phyloP scores from a whole-genome alignment of 768 basidiomycete genomes.

The Omphalotus guepiniiformis region DNA sequence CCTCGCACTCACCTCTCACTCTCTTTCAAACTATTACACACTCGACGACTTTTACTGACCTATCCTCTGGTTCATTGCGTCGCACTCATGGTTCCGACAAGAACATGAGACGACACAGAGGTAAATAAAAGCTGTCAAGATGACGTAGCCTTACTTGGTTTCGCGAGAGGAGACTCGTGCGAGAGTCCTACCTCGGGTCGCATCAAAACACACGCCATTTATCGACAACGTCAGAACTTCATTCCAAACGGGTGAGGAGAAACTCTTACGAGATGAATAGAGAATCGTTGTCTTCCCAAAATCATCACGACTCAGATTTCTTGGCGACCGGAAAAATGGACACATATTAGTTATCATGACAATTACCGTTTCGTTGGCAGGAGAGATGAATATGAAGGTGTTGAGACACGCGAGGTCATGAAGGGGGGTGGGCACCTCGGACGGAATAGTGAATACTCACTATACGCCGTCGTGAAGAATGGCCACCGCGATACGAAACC shows the following conservation, averaged over 20 bases:
- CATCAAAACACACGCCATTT: slow-evolving; percentile 45
- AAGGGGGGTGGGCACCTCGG: slow-evolving; percentile 36
- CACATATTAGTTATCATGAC: slow-evolving; percentile 43
- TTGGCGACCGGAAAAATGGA: slow-evolving; percentile 45
- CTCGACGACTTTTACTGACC: neutral
- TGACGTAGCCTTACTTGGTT: slow-evolving; percentile 46
- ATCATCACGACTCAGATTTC: slow-evolving; percentile 50
- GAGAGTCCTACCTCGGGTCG: slow-evolving; percentile 49
- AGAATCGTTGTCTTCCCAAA: slow-evolving; percentile 50
- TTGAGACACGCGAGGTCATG: slow-evolving; percentile 40
- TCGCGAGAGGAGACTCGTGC: slow-evolving; percentile 50
- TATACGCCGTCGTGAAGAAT: slow-evolving; percentile 39
- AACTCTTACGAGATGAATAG: slow-evolving; percentile 42
- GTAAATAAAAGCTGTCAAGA: slow-evolving; percentile 45
- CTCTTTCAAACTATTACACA: too few species aligned
- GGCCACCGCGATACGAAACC: slow-evolving; percentile 48
- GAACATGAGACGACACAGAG: slow-evolving; percentile 53
- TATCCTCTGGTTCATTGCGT: slow-evolving; percentile 34
- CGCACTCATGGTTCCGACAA: too few species aligned
- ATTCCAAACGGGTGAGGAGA: slow-evolving; percentile 39
- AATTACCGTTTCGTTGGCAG: slow-evolving; percentile 47
- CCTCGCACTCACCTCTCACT: too few species aligned
- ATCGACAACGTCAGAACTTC: slow-evolving; percentile 36
- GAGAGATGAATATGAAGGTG: slow-evolving; percentile 44
- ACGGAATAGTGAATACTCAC: slow-evolving; percentile 33